These are phyloP conservation scores for Lomentospora prolificans DNA, from an alignment of 2,329 filamentous ascomycete species.

Conservation along the genomic window DNA sequence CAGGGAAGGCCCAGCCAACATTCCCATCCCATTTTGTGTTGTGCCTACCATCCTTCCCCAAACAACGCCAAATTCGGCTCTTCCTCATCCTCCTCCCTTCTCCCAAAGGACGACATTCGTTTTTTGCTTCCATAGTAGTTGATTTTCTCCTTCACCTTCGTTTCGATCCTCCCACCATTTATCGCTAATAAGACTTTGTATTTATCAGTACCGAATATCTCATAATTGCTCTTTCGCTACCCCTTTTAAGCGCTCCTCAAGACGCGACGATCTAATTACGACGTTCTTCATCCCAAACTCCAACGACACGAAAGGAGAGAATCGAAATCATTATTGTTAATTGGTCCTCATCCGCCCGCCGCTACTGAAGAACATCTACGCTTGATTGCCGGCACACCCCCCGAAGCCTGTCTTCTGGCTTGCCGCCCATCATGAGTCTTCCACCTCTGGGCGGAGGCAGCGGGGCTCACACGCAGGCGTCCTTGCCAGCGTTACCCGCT, in stretches of 20 bases:
- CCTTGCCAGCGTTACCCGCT: constrained; percentile 76
- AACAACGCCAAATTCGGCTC: constrained; percentile 6
- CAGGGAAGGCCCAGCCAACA: not conserved
- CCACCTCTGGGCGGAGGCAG: constrained; percentile 36
- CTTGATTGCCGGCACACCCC: not conserved
- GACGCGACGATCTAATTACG: not conserved
- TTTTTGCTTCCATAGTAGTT: not conserved
- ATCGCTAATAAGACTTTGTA: constrained; percentile 4
- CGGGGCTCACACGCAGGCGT: constrained; percentile 69
- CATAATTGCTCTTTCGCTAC: not conserved
- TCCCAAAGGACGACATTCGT: constrained; percentile 7
- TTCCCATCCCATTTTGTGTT: not conserved
- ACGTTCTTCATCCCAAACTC: too few relatives aligned
- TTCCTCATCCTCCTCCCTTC: constrained; percentile 7
- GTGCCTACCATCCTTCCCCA: not conserved
- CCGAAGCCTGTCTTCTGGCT: constrained; percentile 2
- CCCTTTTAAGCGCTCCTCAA: not conserved
- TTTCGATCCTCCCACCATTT: not conserved
- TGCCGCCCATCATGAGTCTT: constrained; percentile 44
- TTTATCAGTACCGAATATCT: not conserved
- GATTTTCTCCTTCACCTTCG: constrained; percentile 11
- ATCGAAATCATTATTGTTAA: not conserved
- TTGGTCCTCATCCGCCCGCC: not conserved
- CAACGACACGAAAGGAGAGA: not conserved
- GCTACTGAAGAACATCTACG: not conserved